Evolutionary conservation across 2,329 filamentous ascomycete genomes (phyloP).

Genomic region (Colletotrichum magnum): DNA sequence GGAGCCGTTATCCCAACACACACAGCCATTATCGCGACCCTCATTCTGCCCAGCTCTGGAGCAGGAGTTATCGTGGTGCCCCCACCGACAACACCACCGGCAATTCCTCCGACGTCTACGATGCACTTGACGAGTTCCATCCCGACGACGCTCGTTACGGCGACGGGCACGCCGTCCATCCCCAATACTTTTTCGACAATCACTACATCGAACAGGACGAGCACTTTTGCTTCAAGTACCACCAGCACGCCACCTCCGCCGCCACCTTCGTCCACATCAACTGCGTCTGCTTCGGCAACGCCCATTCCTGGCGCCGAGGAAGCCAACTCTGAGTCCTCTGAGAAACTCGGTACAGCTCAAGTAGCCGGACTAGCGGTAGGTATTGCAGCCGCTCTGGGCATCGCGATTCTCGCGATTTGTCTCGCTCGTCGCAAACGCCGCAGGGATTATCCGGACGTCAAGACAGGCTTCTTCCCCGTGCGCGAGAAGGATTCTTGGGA

Average conservation of each 20-base stretch:
- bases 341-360: conserved; percentile 35
- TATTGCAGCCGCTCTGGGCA: conserved; percentile 43
- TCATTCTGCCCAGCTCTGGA: conserved; percentile 58
- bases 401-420: conserved; percentile 64
- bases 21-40: conserved; percentile 69
- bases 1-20: conserved; percentile 71
- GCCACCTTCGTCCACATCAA: conserved; percentile 23
- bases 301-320: conserved; percentile 30
- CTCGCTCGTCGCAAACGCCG: conserved; percentile 59
- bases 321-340: conserved; percentile 25
- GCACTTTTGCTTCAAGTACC: conserved; percentile 36
- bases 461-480: conserved; percentile 55
- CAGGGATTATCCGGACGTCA: conserved; percentile 54
- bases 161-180: conserved; percentile 24
- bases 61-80: conserved; percentile 52
- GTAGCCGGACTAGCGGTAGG: conserved; percentile 40
- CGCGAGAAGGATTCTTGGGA: conserved; percentile 56
- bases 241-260: conserved; percentile 22
- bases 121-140: conserved; percentile 18
- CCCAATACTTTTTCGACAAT: conserved; percentile 35
- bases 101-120: conserved; percentile 36
- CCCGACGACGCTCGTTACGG: conserved; percentile 33
- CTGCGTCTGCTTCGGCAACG: conserved; percentile 22
- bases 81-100: conserved; percentile 18
- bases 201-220: conserved; percentile 23